Percentiles rank a stretch among this genome's conserved stretches.
Conservation (phyloP, 345 rosid species). For the Iberis pinnata region DNA sequence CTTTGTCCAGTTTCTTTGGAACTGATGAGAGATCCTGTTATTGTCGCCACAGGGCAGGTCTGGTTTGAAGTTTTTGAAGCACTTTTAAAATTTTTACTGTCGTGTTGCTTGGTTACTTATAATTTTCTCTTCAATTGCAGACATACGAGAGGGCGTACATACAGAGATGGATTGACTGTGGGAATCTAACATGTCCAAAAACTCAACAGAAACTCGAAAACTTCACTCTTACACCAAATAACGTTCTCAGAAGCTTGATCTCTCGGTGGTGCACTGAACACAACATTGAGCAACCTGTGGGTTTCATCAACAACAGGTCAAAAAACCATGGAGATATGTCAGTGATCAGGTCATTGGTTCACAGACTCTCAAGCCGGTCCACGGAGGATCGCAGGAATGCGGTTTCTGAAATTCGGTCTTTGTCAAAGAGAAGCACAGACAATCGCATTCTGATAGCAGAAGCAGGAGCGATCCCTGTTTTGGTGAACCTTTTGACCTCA, state of each 20-base stretch:
- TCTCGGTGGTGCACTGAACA: constrained; percentile 69
- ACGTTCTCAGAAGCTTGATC: constrained; percentile 76
- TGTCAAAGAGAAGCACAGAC: constrained; percentile 70
- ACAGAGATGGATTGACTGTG: constrained; percentile 95
- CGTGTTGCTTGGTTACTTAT: too few species aligned
- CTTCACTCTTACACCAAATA: constrained; percentile 60
- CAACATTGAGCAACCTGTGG: constrained; percentile 67
- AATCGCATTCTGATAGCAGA: constrained; percentile 61
- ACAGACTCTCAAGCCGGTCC: constrained; percentile 56
- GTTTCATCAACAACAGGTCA: constrained; percentile 52
- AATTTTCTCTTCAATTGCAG: constrained; percentile 39
- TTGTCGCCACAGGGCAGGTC: too few species aligned
- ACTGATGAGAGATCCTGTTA: too few species aligned
- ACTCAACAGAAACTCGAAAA: constrained; percentile 89
- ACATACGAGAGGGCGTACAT: constrained; percentile 93
- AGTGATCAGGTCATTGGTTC: constrained; percentile 31
- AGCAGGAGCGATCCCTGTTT: constrained; percentile 54
- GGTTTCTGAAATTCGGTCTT: constrained; percentile 65
- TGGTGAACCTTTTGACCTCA: constrained; percentile 27
- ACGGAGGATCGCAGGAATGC: constrained; percentile 66
- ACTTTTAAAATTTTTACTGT: too few species aligned
- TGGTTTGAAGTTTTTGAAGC: too few species aligned
- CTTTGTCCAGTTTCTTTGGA: too few species aligned
- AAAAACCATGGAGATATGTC: constrained; percentile 62
- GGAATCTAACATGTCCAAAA: constrained; percentile 85